Evolutionary conservation across 805 yeast species (phyloP), one percentile per base, ranked within the genome.

Genomic region (Tetrapisispora iriomotensis): DNA sequence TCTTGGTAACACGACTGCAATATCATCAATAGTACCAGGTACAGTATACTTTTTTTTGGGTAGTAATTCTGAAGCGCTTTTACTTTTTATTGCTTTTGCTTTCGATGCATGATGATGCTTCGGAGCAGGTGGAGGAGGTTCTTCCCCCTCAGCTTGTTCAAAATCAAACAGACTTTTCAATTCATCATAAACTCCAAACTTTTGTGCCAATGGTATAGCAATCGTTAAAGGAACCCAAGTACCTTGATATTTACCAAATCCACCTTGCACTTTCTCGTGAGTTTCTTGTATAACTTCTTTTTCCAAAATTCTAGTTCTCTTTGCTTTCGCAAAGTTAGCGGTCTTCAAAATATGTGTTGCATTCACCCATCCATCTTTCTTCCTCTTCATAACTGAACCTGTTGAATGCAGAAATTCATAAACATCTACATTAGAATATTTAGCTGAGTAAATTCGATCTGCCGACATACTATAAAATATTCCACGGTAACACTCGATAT

Each of bases 221-320:
- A 83, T 75, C 6, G 71, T 76, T 45, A 84, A 62, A 0, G 96
- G 96, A 8, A 88, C 88, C 96, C 96, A 88, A 2, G 96, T 88
- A 14, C 96, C 96, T 61, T 90, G 97, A 61, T 87, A 90, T 55
- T 88, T 80, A 39, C 97, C 97, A 58, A 87, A 88, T 2, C 97
- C 97, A 45, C 97, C 97, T 61, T 88, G 97, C 18, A 88, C 86
- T 59, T 90, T 90, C 53, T 88, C 96, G 58, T 88, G 96, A 15
- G 69, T 63, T 5, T 94, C 95, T 30, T 72, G 74, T 55, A 90
- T 96, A n/a, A 90, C 95, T 46, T 88, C 96, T 52, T 82, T 77
- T 58, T 88, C 97, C 50, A 88, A 70, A 45, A 88, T 86, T 51
- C 94, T 79, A 15, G 96, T 88, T 48, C 97, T 67, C 59, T 83